phyloP scores from a whole-genome alignment of 306 rosid species.

The Sicyos baderoa region DNA sequence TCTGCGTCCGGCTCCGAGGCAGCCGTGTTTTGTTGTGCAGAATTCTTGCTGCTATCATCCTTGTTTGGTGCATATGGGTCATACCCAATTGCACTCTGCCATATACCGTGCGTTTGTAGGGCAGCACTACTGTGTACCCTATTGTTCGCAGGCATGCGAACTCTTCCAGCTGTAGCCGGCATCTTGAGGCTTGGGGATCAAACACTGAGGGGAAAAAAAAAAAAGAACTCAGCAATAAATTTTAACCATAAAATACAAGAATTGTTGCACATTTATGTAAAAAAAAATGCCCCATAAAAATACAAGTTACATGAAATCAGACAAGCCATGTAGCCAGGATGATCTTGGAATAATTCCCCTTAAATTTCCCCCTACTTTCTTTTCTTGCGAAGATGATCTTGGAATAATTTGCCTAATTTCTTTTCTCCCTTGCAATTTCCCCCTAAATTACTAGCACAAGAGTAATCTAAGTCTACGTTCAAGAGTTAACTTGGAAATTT shows the following conservation, averaged over 20 bases:
- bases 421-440: too few species aligned
- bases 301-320: background rate
- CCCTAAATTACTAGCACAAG: too few species aligned
- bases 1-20: conserved; percentile 64
- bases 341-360: background rate
- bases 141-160: conserved; percentile 99
- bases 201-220: conserved; percentile 12
- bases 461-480: too few species aligned
- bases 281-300: background rate
- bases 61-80: conserved; percentile 89
- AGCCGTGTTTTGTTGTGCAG: conserved; percentile 34
- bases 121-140: conserved; percentile 97
- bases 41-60: conserved; percentile 46
- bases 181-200: conserved; percentile 39
- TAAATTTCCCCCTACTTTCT: background rate
- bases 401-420: too few species aligned
- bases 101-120: conserved; percentile 90
- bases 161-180: conserved; percentile 97
- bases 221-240: background rate
- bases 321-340: background rate
- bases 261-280: background rate
- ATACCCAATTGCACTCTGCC: conserved; percentile 95
- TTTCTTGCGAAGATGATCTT: background rate
- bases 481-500: too few species aligned
- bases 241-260: background rate